phyloP scores from a whole-genome alignment of 257 asterid genomes.

The Nicotiana knightiana region DNA sequence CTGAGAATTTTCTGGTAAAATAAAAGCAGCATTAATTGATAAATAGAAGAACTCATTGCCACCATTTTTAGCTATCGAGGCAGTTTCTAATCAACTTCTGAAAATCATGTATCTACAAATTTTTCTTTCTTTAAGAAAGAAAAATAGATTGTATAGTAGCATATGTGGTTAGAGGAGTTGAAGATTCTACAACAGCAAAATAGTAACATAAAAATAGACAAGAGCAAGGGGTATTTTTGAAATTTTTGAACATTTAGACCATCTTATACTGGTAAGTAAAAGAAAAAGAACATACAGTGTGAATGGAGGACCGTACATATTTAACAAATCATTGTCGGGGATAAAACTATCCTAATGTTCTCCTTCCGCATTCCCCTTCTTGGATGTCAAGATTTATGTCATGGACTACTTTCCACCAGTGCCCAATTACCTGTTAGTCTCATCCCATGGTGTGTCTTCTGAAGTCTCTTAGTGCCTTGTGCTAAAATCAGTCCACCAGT shows the following conservation, averaged over 20 bases:
- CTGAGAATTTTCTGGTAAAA: slow-evolving; percentile 81
- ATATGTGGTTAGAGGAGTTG: neutral
- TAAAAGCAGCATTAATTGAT: neutral
- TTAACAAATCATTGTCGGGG: neutral
- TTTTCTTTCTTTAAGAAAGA: neutral
- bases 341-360: neutral
- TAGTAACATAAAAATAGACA: neutral
- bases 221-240: neutral
- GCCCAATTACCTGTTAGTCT: neutral
- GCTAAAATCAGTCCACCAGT: neutral
- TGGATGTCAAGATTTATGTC: neutral
- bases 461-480: neutral
- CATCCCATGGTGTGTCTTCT: neutral
- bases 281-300: neutral
- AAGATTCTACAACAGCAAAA: slow-evolving; percentile 1
- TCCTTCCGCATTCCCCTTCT: neutral
- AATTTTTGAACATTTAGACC: neutral
- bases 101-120: neutral
- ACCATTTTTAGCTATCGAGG: neutral
- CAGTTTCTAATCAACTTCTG: neutral
- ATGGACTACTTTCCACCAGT: neutral
- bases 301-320: neutral
- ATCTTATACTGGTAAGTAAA: neutral
- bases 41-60: neutral
- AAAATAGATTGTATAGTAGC: neutral